A percentile compares a stretch with the other conserved stretches of the same genome.
Evolutionary conservation across 768 basidiomycete genomes (phyloP).

Genomic region (Cytidiella melzeri): DNA sequence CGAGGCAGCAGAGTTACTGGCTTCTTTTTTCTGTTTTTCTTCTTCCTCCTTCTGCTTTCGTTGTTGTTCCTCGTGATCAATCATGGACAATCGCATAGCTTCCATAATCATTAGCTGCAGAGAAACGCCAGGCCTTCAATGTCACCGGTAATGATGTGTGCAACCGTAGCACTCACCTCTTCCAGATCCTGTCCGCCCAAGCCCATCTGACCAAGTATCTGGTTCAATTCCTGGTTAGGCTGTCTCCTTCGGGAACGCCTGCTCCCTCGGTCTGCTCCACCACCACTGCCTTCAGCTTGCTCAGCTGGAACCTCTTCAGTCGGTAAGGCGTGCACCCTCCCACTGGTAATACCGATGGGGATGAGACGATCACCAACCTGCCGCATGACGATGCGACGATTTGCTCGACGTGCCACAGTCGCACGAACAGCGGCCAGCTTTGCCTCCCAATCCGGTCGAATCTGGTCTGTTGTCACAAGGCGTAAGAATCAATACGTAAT

Average conservation of each 20-base stretch:
- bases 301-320: conserved; percentile 50
- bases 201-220: conserved; percentile 54
- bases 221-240: conserved; percentile 56
- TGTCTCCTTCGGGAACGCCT: conserved; percentile 56
- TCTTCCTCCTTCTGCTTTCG: conserved; percentile 68
- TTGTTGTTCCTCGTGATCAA: conserved; percentile 94
- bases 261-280: conserved; percentile 31
- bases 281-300: conserved; percentile 33
- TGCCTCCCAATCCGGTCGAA: conserved; percentile 97
- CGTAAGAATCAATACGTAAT: no score
- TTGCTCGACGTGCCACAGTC: conserved; percentile 92
- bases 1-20: conserved; percentile 21
- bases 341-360: conserved; percentile 94
- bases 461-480: conserved; percentile 93
- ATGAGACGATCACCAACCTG: conserved; percentile 97
- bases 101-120: conserved; percentile 95
- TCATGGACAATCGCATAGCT: conserved; percentile 90
- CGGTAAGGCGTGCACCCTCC: conserved; percentile 64
- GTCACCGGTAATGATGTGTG: no score
- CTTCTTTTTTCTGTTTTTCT: conserved; percentile 40
- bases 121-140: no score
- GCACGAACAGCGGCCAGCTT: conserved; percentile 93
- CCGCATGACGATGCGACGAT: conserved; percentile 95
- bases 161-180: conserved; percentile 51
- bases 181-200: conserved; percentile 86